Evolutionary conservation across 371 early-diverging fungal genomes (phyloP).

Genomic region (Mortierella sp.): DNA sequence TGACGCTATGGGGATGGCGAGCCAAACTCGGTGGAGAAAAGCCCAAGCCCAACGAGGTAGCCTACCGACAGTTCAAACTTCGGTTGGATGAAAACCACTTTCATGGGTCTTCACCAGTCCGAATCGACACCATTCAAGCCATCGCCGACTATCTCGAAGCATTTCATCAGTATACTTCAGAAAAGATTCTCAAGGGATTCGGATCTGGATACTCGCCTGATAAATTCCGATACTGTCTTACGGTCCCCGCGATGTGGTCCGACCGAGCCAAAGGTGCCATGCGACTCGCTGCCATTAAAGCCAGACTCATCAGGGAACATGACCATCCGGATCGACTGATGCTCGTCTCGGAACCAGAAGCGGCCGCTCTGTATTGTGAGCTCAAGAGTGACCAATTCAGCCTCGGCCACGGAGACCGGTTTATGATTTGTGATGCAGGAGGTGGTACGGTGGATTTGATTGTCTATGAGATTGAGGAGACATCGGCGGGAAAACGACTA

Average conservation of each 20-base stretch:
- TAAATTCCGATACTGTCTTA: conserved; percentile 59
- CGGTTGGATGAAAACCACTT: too few relatives aligned
- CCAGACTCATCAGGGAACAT: conserved; percentile 54
- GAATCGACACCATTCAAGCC: conserved; percentile 35
- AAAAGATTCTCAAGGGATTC: conserved; percentile 54
- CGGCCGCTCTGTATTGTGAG: conserved; percentile 64
- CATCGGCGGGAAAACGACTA: conserved; percentile 45
- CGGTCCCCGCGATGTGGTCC: conserved; percentile 65
- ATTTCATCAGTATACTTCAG: conserved; percentile 57
- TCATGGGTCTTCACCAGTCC: too few relatives aligned
- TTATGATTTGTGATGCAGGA: conserved; percentile 75
- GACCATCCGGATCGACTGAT: conserved; percentile 60
- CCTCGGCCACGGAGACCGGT: conserved; percentile 56
- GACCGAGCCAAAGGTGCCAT: conserved; percentile 60
- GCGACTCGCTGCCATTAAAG: conserved; percentile 60
- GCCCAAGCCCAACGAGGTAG: too few relatives aligned
- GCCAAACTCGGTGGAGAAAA: too few relatives aligned
- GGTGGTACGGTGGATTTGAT: conserved; percentile 74
- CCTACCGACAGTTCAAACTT: too few relatives aligned
- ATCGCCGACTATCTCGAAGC: conserved; percentile 59
- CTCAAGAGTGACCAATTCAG: conserved; percentile 63
- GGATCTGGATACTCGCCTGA: conserved; percentile 58
- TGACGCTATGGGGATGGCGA: too few relatives aligned
- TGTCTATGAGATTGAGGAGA: conserved; percentile 53
- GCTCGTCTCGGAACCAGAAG: conserved; percentile 64